Conservation (phyloP, 371 early-diverging fungal genomes). For the Coemansia sp. region DNA sequence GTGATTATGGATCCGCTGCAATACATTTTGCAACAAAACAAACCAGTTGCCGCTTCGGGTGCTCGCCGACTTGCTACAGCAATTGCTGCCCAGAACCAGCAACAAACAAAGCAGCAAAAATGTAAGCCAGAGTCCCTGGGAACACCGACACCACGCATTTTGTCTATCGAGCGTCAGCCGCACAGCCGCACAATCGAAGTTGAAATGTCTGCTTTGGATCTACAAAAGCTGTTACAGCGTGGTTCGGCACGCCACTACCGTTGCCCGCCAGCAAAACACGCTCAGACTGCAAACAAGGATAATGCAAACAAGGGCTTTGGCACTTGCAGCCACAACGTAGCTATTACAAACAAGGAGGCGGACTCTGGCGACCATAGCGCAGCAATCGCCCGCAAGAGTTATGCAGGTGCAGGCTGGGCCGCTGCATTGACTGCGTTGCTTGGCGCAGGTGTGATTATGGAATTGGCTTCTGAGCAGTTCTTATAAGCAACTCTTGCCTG, state of each 20-base stretch:
- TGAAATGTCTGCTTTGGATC: conserved; percentile 14
- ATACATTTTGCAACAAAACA: conserved; percentile 8
- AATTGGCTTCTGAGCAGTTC: neutral
- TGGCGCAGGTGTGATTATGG: neutral
- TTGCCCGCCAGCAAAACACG: neutral
- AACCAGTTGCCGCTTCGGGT: neutral
- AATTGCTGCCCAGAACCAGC: neutral
- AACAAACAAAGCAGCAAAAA: neutral
- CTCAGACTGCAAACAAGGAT: neutral
- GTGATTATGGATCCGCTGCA: conserved; percentile 25
- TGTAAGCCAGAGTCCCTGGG: neutral
- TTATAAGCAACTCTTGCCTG: too few relatives aligned
- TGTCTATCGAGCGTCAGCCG: conserved; percentile 11
- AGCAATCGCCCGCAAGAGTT: neutral
- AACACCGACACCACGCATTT: neutral
- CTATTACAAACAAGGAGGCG: neutral
- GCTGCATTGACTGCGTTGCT: neutral
- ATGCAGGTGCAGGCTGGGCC: neutral
- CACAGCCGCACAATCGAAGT: conserved; percentile 22
- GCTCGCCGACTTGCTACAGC: conserved; percentile 3
- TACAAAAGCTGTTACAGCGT: conserved; percentile 9
- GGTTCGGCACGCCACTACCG: neutral
- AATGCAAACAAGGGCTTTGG: neutral
- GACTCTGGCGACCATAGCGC: neutral
- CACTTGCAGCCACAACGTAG: too few relatives aligned